Evolutionary conservation across 1,284 basidiomycete species (phyloP).

Genomic region (Vanrija pseudolonga): DNA sequence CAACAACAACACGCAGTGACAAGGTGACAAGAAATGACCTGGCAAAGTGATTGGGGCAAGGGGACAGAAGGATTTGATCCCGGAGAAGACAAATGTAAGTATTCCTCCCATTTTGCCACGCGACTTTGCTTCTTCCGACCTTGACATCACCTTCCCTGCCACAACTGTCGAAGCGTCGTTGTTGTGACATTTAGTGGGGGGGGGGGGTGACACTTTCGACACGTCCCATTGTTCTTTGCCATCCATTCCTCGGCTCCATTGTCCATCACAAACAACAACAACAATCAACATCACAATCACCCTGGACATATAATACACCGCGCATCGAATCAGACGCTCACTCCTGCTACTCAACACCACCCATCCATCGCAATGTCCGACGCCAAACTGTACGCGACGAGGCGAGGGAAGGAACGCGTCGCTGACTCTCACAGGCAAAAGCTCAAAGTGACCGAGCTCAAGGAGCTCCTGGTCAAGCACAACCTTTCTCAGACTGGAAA

Average conservation of each 20-base stretch:
- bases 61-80: too few relatives aligned
- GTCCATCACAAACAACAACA: too few relatives aligned
- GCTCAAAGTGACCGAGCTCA: conserved; percentile 50
- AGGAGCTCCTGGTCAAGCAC: conserved; percentile 45
- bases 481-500: conserved; percentile 42
- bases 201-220: background rate
- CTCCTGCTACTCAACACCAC: background rate
- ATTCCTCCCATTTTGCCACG: background rate
- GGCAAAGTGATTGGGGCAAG: background rate
- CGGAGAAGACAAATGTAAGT: background rate
- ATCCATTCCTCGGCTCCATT: background rate
- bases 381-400: conserved; percentile 22
- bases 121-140: too few relatives aligned
- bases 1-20: background rate
- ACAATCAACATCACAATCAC: background rate
- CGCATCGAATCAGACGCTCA: too few relatives aligned
- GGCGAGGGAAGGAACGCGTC: background rate
- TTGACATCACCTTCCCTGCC: background rate
- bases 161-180: background rate
- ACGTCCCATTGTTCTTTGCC: background rate
- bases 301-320: too few relatives aligned
- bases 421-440: conserved; percentile 37
- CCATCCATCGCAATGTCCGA: conserved; percentile 3
- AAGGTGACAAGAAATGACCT: background rate
- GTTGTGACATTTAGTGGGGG: too few relatives aligned